These are phyloP conservation scores for Ceratobasidium sp. DNA, from an alignment of 1,284 basidiomycete species.

Conservation along the genomic window DNA sequence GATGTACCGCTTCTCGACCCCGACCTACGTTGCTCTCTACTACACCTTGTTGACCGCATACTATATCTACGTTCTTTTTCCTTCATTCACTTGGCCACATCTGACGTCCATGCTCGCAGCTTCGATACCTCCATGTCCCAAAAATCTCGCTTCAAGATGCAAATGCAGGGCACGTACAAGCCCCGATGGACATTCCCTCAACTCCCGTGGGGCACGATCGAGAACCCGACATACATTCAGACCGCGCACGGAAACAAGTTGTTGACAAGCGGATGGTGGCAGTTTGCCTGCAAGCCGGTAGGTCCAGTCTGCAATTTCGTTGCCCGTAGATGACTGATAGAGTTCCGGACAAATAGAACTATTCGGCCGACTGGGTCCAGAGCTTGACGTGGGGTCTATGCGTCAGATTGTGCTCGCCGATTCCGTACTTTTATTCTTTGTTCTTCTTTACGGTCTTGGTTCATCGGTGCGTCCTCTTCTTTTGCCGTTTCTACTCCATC, in stretches of 20 bases:
- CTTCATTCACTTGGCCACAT: slow-evolving; percentile 31
- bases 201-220: slow-evolving; percentile 86
- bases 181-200: slow-evolving; percentile 96
- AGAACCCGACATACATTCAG: slow-evolving; percentile 93
- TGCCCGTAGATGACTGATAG: not conserved
- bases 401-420: slow-evolving; percentile 85
- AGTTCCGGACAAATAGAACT: slow-evolving; percentile 68
- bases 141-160: slow-evolving; percentile 98
- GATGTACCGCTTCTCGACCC: slow-evolving; percentile 88
- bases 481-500: not conserved
- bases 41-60: slow-evolving; percentile 84
- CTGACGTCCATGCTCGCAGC: slow-evolving; percentile 59
- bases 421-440: slow-evolving; percentile 95
- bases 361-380: slow-evolving; percentile 90
- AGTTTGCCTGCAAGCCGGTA: slow-evolving; percentile 88
- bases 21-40: slow-evolving; percentile 78
- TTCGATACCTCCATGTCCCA: slow-evolving; percentile 98
- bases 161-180: slow-evolving; percentile 88
- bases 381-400: slow-evolving; percentile 91
- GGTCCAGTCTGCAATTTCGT: slow-evolving; percentile 52
- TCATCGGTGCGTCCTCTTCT: slow-evolving; percentile 61
- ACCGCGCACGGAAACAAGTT: slow-evolving; percentile 95
- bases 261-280: slow-evolving; percentile 90
- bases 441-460: slow-evolving; percentile 93
- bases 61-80: slow-evolving; percentile 72